Conservation (phyloP, 257 asterid species). For the Forsythia viridissima region DNA sequence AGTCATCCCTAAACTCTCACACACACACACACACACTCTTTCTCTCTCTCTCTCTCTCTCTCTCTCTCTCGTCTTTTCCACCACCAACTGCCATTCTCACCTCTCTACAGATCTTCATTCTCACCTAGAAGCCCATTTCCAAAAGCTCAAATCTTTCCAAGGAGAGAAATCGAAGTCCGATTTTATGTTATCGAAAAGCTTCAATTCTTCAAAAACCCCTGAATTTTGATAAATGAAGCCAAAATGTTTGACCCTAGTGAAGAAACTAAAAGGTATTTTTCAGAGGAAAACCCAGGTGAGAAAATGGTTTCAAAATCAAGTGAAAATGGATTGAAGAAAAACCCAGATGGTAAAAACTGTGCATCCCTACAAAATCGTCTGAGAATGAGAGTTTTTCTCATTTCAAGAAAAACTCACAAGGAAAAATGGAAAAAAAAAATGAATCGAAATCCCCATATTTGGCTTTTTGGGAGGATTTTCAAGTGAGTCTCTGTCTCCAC, state of each 20-base stretch:
- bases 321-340: conserved; percentile 31
- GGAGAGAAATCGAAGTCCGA: conserved; percentile 39
- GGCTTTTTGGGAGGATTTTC: conserved; percentile 38
- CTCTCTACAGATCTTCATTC: conserved; percentile 73
- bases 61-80: too few relatives aligned
- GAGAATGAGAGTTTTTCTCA: conserved; percentile 34
- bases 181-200: conserved; percentile 28
- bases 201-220: conserved; percentile 24
- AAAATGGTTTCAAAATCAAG: neutral
- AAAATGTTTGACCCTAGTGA: conserved; percentile 17
- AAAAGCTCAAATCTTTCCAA: conserved; percentile 80
- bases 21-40: too few relatives aligned
- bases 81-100: too few relatives aligned
- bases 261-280: conserved; percentile 12
- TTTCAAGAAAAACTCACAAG: conserved; percentile 33
- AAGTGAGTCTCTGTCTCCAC: conserved; percentile 60
- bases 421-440: conserved; percentile 23
- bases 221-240: conserved; percentile 7
- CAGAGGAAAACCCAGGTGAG: neutral
- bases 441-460: conserved; percentile 29
- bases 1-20: too few relatives aligned
- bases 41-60: too few relatives aligned
- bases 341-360: conserved; percentile 26
- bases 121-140: conserved; percentile 76
- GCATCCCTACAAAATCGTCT: conserved; percentile 31